Conservation (phyloP, 1,284 basidiomycete genomes). For the Trametes hirsuta region DNA sequence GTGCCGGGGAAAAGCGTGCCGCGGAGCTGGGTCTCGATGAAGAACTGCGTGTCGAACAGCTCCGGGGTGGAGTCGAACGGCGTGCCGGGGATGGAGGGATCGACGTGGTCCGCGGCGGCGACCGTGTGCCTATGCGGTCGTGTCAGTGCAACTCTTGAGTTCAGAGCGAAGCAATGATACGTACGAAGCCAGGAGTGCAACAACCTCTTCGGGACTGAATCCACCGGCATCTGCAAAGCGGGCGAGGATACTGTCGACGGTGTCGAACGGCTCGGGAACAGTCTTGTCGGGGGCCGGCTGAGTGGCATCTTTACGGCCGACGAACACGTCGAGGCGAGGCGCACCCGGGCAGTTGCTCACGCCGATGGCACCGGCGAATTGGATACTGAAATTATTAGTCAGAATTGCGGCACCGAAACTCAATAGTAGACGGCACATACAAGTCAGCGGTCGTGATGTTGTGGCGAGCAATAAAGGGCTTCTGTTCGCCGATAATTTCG, state of each 20-base stretch:
- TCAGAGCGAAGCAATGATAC: background rate
- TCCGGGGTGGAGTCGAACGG: conserved; percentile 23
- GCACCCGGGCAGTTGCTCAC: conserved; percentile 35
- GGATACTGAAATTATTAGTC: conserved; percentile 14
- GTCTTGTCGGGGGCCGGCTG: conserved; percentile 27
- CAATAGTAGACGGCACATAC: background rate
- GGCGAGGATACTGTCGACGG: conserved; percentile 11
- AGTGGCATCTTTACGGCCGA: conserved; percentile 24
- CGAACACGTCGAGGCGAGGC: conserved; percentile 21
- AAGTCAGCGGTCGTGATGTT: conserved; percentile 25
- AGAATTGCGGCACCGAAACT: background rate
- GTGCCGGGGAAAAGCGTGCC: conserved; percentile 30
- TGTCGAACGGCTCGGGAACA: conserved; percentile 30
- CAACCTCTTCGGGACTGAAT: conserved; percentile 19
- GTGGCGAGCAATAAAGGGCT: conserved; percentile 20
- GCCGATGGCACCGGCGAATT: conserved; percentile 29
- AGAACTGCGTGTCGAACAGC: conserved; percentile 23
- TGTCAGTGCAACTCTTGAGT: background rate
- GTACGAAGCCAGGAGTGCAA: conserved; percentile 19
- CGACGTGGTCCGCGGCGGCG: conserved; percentile 23
- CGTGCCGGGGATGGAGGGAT: conserved; percentile 19
- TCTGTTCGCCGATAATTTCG: conserved; percentile 25
- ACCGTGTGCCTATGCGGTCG: conserved; percentile 9
- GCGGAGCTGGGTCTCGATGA: conserved; percentile 23
- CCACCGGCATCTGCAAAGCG: conserved; percentile 17